These are phyloP conservation scores for Azolla pinnata DNA, from an alignment of 75 land plant species.

Conservation along the genomic window DNA sequence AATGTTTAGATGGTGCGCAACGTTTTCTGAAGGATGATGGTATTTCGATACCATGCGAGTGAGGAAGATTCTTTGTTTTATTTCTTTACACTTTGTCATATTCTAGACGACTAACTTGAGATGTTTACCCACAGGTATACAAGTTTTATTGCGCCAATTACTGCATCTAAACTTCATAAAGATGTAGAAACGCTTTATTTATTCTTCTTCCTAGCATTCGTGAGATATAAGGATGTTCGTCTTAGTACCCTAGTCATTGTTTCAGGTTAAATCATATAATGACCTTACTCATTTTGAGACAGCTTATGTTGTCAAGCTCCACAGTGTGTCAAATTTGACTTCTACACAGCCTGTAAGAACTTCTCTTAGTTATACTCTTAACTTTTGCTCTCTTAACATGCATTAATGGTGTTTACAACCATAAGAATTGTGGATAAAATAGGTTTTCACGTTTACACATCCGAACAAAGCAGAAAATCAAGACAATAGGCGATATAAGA, in stretches of 20 bases:
- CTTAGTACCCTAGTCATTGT: not conserved
- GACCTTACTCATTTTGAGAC: conserved; percentile 94
- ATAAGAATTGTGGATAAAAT: not conserved
- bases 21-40: conserved; percentile 83
- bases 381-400: conserved; percentile 2
- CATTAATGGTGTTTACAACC: conserved; percentile 2
- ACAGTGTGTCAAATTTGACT: conserved; percentile 76
- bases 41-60: conserved; percentile 93
- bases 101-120: not conserved
- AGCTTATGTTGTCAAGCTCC: conserved; percentile 96
- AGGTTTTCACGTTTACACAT: conserved; percentile 93
- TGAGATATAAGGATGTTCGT: not conserved
- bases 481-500: conserved; percentile 68
- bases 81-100: too few relatives aligned
- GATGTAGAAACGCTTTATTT: too few relatives aligned
- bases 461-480: conserved; percentile 46
- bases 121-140: conserved; percentile 55
- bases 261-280: conserved; percentile 78
- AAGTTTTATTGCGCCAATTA: conserved; percentile 87
- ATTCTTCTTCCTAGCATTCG: too few relatives aligned
- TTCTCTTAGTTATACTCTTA: not conserved
- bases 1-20: conserved; percentile 98
- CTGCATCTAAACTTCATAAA: conserved; percentile 82
- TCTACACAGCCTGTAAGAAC: conserved; percentile 66
- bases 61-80: too few relatives aligned